Evolutionary conservation across 441 rosid genomes (phyloP).

Genomic region (Brassica balearica): DNA sequence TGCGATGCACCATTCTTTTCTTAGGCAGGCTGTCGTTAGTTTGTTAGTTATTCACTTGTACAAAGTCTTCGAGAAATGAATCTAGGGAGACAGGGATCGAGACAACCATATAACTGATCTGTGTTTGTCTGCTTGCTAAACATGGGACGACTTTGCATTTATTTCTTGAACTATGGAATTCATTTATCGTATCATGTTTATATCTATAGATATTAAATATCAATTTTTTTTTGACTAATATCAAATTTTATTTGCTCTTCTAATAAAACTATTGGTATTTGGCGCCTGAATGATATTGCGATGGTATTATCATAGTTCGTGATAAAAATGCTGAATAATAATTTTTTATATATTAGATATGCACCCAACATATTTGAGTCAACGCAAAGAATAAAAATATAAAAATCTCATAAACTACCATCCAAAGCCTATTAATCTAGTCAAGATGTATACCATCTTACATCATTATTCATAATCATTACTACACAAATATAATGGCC

Average conservation of each 20-base stretch:
- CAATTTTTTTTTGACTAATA: neutral
- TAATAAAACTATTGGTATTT: neutral
- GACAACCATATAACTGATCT: conserved; percentile 13
- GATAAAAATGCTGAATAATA: neutral
- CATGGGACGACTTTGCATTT: conserved; percentile 28
- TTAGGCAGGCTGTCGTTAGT: neutral
- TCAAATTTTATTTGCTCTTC: neutral
- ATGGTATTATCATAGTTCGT: neutral
- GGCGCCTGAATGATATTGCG: neutral
- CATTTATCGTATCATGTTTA: neutral
- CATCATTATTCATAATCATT: conserved; percentile 13
- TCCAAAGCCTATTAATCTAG: conserved; percentile 20
- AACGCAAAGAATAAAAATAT: neutral
- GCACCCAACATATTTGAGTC: neutral
- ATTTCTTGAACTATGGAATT: neutral
- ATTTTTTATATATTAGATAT: neutral
- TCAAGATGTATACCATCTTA: conserved; percentile 10
- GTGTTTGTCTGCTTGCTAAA: conserved; percentile 29
- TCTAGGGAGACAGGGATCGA: conserved; percentile 23
- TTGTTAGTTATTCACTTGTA: neutral
- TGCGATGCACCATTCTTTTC: neutral
- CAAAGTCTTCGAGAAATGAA: conserved; percentile 16
- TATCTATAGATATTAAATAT: neutral
- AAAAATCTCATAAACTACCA: conserved; percentile 5
- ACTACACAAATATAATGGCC: conserved; percentile 20